Base-by-base conservation (phyloP, 148 eudicot genomes). In the Nyssa sinensis region DNA sequence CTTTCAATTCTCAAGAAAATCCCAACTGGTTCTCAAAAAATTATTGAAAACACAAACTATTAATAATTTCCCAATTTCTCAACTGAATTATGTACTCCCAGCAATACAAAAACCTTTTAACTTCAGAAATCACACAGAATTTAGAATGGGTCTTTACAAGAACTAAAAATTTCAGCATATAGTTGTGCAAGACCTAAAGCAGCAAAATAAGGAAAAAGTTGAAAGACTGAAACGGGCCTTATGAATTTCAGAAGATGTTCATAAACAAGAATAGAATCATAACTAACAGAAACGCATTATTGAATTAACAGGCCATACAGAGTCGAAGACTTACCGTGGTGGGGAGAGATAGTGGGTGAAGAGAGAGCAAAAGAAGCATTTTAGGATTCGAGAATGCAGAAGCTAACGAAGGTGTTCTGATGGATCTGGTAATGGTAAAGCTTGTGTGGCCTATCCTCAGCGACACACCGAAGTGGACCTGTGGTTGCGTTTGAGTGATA, bases 11-110 rank as follows among this genome's bases (percentile, higher is more conserved):
- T 28, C 44, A 35, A 33, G 7, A 1, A 55, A 69, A 62, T 27
- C 63, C 63, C 80, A 77, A 79, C 41, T 80, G 83, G 87, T 86
- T 80, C 71, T 67, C 65, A n/a, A 44, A 73, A 70, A 83, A 73
- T 68, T 74, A 51, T 73, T 61, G 62, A 55, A 81, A 71, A 62
- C 66, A 68, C 34, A 33, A 64, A 19, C 41, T 35, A 14, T 44
- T 37, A 59, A 57, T 57, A 60, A 34, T 75, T 70, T 47, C 49
- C 60, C 47, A 71, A 30, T 55, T 47, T 60, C 25, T 37, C 34
- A 76, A 61, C 25, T 29, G 27, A 76, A 69, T 24, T 12, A 47
- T 1, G 19, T 30, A 32, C 39, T 53, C 53, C 24, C 60, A 59
- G 65, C 23, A 59, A 58, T 1, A 10, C 53, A 59, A 7, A 16